A percentile compares a stretch with the other conserved stretches of the same genome.
Conservation (phyloP, 495 filamentous ascomycete genomes). For the Filosporella fistucella region DNA sequence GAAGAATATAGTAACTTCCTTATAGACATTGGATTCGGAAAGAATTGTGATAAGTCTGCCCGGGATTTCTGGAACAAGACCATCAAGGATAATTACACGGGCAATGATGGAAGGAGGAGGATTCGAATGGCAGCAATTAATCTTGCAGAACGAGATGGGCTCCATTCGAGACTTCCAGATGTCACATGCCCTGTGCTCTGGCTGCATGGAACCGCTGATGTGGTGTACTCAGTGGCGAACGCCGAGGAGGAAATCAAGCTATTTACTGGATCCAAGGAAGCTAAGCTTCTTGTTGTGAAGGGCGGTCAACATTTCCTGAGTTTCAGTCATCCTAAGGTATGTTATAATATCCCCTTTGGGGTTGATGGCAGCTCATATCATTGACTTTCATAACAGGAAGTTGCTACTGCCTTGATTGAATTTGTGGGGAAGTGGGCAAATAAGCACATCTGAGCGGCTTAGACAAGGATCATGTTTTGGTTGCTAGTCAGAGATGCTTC, state of each 20-base stretch:
- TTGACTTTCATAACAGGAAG: no score
- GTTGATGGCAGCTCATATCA: no score
- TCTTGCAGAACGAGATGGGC: conserved; percentile 53
- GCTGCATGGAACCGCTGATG: conserved; percentile 59
- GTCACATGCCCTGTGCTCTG: conserved; percentile 57
- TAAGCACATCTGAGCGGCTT: no score
- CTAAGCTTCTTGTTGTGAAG: conserved; percentile 41
- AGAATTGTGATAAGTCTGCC: conserved; percentile 32
- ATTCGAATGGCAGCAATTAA: conserved; percentile 53
- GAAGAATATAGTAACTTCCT: conserved; percentile 52
- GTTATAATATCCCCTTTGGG: no score
- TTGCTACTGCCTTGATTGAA: no score
- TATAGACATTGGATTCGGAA: conserved; percentile 51
- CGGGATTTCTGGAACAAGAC: conserved; percentile 47
- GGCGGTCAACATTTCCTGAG: conserved; percentile 56
- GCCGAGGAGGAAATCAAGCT: conserved; percentile 52
- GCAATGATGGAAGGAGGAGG: conserved; percentile 51
- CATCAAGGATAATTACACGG: conserved; percentile 50
- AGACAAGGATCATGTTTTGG: no score
- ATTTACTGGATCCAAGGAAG: conserved; percentile 48
- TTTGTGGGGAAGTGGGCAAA: no score
- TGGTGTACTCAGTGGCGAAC: conserved; percentile 40
- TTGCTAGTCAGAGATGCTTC: no score
- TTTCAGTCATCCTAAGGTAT: conserved; percentile 48
- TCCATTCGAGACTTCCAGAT: conserved; percentile 48